Percentiles rank a stretch among this genome's conserved stretches.
Evolutionary conservation across 2,329 filamentous ascomycete genomes (phyloP).

Genomic region (Thielaviopsis populi): DNA sequence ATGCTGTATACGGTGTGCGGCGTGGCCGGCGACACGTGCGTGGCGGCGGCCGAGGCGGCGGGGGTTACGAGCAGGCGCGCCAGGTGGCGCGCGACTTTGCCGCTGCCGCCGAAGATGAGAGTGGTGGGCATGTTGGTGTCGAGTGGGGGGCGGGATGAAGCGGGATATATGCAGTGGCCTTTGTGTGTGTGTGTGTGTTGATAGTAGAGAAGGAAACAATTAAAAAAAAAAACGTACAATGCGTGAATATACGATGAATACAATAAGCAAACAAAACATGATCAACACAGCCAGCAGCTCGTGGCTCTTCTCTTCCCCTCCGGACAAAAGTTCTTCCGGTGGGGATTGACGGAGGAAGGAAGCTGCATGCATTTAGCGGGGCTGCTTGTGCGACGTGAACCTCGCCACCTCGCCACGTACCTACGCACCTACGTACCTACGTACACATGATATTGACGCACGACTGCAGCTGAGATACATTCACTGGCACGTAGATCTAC

Average conservation of each 20-base stretch:
- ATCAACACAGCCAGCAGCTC: too few relatives aligned
- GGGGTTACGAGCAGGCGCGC: constrained; percentile 18
- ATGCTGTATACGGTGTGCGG: constrained; percentile 21
- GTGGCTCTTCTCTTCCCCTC: neutral
- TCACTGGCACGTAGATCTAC: too few relatives aligned
- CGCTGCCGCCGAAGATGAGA: constrained; percentile 21
- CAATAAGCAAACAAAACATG: too few relatives aligned
- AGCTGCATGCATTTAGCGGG: neutral
- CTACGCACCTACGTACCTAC: too few relatives aligned
- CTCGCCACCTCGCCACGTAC: too few relatives aligned
- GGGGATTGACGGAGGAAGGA: neutral
- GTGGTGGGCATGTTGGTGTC: constrained; percentile 19
- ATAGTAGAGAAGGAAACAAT: too few relatives aligned
- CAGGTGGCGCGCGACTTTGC: constrained; percentile 20
- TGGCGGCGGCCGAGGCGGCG: neutral
- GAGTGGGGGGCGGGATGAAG: neutral
- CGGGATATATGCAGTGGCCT: too few relatives aligned
- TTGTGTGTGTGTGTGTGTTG: too few relatives aligned
- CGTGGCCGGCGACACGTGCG: constrained; percentile 12
- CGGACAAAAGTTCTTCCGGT: constrained; percentile 1
- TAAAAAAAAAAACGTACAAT: too few relatives aligned
- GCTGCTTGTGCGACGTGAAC: neutral
- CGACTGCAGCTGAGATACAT: too few relatives aligned
- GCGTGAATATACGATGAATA: too few relatives aligned
- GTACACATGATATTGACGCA: too few relatives aligned